Base-by-base conservation (phyloP, 352 stramenopile genomes). In the Globisporangium lucens region DNA sequence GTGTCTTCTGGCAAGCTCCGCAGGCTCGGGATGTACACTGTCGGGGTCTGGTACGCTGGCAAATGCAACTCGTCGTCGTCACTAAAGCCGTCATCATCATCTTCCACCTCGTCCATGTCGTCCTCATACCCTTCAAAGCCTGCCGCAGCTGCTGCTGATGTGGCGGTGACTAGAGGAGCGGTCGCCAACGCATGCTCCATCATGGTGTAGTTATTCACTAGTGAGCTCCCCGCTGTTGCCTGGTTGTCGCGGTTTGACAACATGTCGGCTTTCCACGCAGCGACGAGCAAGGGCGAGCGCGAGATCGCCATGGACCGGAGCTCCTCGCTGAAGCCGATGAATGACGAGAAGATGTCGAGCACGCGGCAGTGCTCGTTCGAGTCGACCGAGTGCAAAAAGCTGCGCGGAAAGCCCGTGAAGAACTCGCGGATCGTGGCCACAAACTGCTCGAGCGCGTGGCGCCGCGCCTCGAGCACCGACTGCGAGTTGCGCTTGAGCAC, bases 391-490 rank as follows among this genome's bases (percentile, higher is more conserved):
- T 84, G 68, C 22, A 90, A 70, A n/a, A 89, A 82, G 17, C 72
- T 52, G 7, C 68, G 76, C 9, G 82, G 76, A 35, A 83, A 89
- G 2, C 76, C 78, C 41, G 74, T 73, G 52, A 90, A 90, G 56
- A 86, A 83, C 20, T 73, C 71, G 51, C 75, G 70, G 4, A 89
- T 52, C 17, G 71, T 70, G 4, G 69, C 27, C n/a, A 90, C 62
- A 58, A 90, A 90, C 2, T 75, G 60, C 65, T 90, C 82, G n/a
- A 89, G 66, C 10, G 70, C 77, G 52, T 70, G 68, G 9, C 82
- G 79, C 10, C 79, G 76, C 24, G 63, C 72, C 56, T 87, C 76
- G 6, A 89, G 53, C 8, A 74, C 65, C 7, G 70, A 47, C 33
- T 75, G 64, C 1, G 74, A 75, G 47, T 65, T 79, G 30, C 74